phyloP scores from a whole-genome alignment of 2,329 filamentous ascomycete genomes.

The Raffaelea ambrosiae region DNA sequence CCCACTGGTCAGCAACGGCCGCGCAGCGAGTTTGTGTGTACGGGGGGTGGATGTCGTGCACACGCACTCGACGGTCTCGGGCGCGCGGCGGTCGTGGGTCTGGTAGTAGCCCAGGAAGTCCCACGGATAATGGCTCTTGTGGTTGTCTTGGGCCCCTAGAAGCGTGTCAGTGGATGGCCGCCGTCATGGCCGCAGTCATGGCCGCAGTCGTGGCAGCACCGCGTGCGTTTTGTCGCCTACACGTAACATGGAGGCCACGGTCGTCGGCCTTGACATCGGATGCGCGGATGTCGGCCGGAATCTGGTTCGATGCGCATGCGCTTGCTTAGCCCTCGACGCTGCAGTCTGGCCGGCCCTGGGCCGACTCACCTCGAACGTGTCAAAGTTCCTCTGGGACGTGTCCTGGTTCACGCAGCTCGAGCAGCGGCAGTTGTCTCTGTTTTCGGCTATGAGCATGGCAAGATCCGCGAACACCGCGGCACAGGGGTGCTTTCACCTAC shows the following conservation, averaged over 20 bases:
- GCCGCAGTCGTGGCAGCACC: too few relatives aligned
- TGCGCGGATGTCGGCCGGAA: conserved; percentile 33
- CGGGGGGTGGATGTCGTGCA: neutral
- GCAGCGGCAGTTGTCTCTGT: conserved; percentile 67
- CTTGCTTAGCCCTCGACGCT: too few relatives aligned
- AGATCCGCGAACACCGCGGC: too few relatives aligned
- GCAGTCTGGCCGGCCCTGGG: conserved; percentile 3
- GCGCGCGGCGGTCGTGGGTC: conserved; percentile 20
- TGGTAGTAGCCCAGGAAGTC: conserved; percentile 48
- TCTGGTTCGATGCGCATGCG: too few relatives aligned
- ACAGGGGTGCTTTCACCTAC: conserved; percentile 4
- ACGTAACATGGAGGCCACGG: conserved; percentile 37
- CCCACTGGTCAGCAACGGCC: too few relatives aligned
- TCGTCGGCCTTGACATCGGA: conserved; percentile 21
- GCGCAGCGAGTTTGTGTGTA: too few relatives aligned
- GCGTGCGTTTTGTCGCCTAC: conserved; percentile 25
- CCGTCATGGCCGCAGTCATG: too few relatives aligned
- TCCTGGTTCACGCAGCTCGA: conserved; percentile 56
- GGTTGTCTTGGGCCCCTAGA: conserved; percentile 42
- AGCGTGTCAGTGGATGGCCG: neutral
- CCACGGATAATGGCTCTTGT: conserved; percentile 60
- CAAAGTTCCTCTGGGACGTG: conserved; percentile 59
- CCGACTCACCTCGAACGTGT: conserved; percentile 54
- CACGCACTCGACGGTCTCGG: conserved; percentile 25
- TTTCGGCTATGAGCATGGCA: neutral